Conservation (phyloP, 1,139 yeast genomes). For the Debaryomycetaceae sp. region DNA sequence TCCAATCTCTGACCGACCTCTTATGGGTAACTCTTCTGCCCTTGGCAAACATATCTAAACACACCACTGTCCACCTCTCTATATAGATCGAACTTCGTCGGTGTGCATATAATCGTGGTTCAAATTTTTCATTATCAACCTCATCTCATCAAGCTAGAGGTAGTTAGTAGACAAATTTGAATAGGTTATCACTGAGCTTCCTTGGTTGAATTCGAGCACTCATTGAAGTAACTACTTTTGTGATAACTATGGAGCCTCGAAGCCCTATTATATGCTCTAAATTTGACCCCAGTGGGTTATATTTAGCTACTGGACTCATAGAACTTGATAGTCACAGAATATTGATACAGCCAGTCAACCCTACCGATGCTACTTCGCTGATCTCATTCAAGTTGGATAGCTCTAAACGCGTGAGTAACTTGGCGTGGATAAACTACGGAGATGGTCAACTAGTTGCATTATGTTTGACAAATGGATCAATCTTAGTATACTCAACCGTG, state of each 20-base stretch:
- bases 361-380: conserved; percentile 35
- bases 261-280: conserved; percentile 24
- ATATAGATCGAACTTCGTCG: not conserved
- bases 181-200: too few relatives aligned
- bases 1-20: too few relatives aligned
- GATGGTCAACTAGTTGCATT: conserved; percentile 51
- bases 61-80: too few relatives aligned
- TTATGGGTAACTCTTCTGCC: too few relatives aligned
- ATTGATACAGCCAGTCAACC: conserved; percentile 53
- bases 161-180: too few relatives aligned
- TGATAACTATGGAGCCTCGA: not conserved
- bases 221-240: too few relatives aligned
- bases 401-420: conserved; percentile 46
- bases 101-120: not conserved
- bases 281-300: conserved; percentile 56
- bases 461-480: conserved; percentile 64
- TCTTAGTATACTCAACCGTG: conserved; percentile 66
- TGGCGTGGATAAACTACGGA: conserved; percentile 53
- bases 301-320: conserved; percentile 64
- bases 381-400: conserved; percentile 53
- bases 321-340: conserved; percentile 75
- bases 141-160: not conserved
- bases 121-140: not conserved
- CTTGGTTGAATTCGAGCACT: too few relatives aligned
- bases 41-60: too few relatives aligned